Conservation (phyloP, 805 yeast genomes). For the Candida insectorum region DNA sequence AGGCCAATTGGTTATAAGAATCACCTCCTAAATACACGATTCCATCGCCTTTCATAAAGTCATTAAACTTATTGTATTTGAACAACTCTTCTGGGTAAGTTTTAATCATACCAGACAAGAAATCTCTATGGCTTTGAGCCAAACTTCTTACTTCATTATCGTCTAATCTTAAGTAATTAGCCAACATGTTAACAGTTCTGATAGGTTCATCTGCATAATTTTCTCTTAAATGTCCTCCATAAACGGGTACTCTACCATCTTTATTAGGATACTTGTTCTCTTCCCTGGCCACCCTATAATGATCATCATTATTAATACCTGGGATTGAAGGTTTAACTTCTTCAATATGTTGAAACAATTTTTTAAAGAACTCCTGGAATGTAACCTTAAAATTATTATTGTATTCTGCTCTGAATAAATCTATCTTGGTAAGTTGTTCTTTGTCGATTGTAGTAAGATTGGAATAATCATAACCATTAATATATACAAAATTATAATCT, state of each 20-base stretch:
- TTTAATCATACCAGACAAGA: slow-evolving; percentile 18
- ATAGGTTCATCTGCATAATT: slow-evolving; percentile 25
- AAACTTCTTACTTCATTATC: slow-evolving; percentile 17
- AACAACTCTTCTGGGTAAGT: slow-evolving; percentile 20
- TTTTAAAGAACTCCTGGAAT: slow-evolving; percentile 16
- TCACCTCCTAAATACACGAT: slow-evolving; percentile 40
- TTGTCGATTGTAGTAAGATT: slow-evolving; percentile 2
- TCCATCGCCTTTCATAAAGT: slow-evolving; percentile 36
- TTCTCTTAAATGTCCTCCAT: slow-evolving; percentile 36
- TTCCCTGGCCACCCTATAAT: slow-evolving; percentile 18
- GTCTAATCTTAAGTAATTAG: slow-evolving; percentile 18
- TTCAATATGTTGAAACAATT: slow-evolving; percentile 16
- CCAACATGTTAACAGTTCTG: slow-evolving; percentile 23
- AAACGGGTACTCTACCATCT: slow-evolving; percentile 25
- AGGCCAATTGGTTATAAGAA: slow-evolving; percentile 30
- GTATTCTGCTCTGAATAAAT: slow-evolving; percentile 6
- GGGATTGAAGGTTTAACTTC: slow-evolving; percentile 19
- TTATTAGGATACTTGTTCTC: slow-evolving; percentile 16
- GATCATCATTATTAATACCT: slow-evolving; percentile 23
- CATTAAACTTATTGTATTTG: slow-evolving; percentile 18
- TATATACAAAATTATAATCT: slow-evolving; percentile 2
- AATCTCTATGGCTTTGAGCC: slow-evolving; percentile 19
- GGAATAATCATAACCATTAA: slow-evolving; percentile 10
- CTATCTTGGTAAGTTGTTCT: background rate
- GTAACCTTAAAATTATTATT: slow-evolving; percentile 6